phyloP scores from a whole-genome alignment of 331 rosid genomes.

The Malus hybrid region DNA sequence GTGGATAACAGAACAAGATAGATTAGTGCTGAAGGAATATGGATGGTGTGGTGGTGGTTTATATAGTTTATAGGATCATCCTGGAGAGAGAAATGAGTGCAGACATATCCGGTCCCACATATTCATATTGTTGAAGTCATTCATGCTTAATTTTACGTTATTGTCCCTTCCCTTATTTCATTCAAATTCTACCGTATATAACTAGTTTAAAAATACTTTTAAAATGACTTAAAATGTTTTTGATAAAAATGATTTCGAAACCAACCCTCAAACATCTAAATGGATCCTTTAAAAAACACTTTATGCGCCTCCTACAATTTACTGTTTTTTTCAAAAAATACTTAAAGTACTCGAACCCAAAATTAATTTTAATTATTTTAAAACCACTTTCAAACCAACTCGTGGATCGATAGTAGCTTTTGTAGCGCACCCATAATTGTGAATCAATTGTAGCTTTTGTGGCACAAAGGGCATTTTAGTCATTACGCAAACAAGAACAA shows the following conservation, averaged over 20 bases:
- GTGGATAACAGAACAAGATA: background rate
- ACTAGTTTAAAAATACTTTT: no score
- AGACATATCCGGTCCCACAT: background rate
- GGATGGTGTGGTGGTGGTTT: background rate
- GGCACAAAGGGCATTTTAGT: background rate
- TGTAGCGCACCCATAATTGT: no score
- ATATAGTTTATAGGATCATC: background rate
- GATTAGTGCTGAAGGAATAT: background rate
- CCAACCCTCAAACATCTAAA: no score
- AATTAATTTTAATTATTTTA: no score
- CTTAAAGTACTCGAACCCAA: no score
- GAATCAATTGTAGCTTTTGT: background rate
- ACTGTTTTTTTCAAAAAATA: no score
- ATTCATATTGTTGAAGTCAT: background rate
- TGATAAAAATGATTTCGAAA: accelerated
- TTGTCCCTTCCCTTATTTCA: background rate
- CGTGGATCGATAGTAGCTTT: background rate
- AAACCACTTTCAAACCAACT: accelerated
- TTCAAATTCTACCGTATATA: no score
- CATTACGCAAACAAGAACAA: background rate
- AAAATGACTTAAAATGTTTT: no score
- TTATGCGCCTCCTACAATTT: no score
- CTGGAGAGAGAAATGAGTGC: background rate
- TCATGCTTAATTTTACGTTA: background rate
- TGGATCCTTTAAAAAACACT: no score